Evolutionary conservation across 2,329 filamentous ascomycete species (phyloP).

Genomic region (Onygenales sp.): DNA sequence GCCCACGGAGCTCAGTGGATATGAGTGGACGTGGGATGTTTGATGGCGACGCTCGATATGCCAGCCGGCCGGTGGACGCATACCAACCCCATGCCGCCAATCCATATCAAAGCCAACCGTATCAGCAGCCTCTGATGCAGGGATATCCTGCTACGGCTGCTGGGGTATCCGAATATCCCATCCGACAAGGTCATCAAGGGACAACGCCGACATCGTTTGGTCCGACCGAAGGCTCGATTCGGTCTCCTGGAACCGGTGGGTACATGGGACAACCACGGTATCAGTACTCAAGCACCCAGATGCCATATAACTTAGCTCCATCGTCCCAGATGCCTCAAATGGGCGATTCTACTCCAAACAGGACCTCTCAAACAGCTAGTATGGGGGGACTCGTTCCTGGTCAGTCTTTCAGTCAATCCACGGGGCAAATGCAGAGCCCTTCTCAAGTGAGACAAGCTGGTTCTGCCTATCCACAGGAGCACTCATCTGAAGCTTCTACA

Average conservation of each 20-base stretch:
- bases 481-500: conserved; percentile 2
- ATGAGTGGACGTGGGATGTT: conserved; percentile 26
- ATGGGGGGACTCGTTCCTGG: conserved; percentile 2
- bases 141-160: conserved; percentile 24
- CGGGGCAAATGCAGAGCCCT: conserved; percentile 2
- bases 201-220: background rate
- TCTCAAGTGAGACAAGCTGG: conserved; percentile 3
- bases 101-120: conserved; percentile 20
- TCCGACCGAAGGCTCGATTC: conserved; percentile 21
- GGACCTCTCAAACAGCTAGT: background rate
- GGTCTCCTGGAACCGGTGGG: conserved; percentile 14
- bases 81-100: conserved; percentile 28
- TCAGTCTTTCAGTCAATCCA: conserved; percentile 3
- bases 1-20: conserved; percentile 31
- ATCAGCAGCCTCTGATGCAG: conserved; percentile 26
- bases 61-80: conserved; percentile 23
- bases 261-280: conserved; percentile 20
- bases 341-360: conserved; percentile 1
- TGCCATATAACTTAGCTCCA: conserved; percentile 1
- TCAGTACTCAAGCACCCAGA: background rate
- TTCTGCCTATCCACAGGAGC: conserved; percentile 2
- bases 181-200: background rate
- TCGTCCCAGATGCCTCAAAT: background rate
- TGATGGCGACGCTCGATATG: conserved; percentile 27
- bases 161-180: background rate